Conservation (phyloP, 306 rosid species). For the Quillaja saponaria region DNA sequence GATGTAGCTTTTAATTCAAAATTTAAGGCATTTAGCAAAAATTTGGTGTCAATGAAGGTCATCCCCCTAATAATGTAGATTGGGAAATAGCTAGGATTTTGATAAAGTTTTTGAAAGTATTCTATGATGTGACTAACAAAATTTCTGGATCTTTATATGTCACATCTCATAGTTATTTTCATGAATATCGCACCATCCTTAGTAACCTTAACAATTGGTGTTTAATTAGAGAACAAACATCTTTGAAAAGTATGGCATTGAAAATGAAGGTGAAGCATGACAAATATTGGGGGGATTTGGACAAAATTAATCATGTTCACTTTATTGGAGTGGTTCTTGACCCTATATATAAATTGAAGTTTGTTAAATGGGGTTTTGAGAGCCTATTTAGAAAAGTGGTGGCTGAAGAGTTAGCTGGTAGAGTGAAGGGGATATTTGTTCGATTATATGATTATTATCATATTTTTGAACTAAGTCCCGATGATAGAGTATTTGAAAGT, state of each 20-base stretch:
- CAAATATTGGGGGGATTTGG: conserved; percentile 5
- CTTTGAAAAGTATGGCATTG: neutral
- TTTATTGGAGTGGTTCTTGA: too few species aligned
- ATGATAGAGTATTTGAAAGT: too few species aligned
- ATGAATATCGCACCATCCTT: neutral
- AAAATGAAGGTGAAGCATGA: conserved; percentile 11
- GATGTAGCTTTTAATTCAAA: neutral
- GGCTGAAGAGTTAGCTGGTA: too few species aligned
- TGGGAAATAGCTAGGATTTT: neutral
- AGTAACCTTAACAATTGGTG: neutral
- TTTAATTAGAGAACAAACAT: neutral
- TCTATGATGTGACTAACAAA: neutral
- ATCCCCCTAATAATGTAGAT: neutral
- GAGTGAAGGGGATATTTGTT: too few species aligned
- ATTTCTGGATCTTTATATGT: neutral
- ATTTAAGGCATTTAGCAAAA: neutral
- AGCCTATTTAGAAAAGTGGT: too few species aligned
- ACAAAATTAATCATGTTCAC: too few species aligned
- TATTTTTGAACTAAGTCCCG: too few species aligned
- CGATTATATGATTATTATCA: too few species aligned
- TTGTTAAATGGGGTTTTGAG: too few species aligned
- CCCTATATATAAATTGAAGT: too few species aligned
- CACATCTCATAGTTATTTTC: neutral
- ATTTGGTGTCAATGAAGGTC: neutral
- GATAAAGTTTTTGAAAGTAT: neutral